Percentiles rank a stretch among this genome's conserved stretches.
These are phyloP conservation scores for Pichia sp. DNA, from an alignment of 1,139 yeast species.

Conservation along the genomic window DNA sequence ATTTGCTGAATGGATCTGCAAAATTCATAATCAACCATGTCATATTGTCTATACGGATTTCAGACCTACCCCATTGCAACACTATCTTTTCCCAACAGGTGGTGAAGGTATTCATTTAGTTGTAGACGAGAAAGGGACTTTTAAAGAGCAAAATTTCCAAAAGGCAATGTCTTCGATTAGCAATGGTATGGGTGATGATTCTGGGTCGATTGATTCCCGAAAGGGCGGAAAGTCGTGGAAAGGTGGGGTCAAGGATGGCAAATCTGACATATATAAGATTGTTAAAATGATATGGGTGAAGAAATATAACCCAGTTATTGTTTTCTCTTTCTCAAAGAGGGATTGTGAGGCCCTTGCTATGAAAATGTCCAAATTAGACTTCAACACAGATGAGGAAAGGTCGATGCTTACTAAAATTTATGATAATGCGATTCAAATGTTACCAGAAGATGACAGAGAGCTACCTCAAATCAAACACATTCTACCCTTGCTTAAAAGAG, in stretches of 20 bases:
- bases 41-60: conserved; percentile 98
- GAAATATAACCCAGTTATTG: conserved; percentile 95
- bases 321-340: conserved; percentile 91
- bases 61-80: conserved; percentile 98
- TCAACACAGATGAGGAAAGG: conserved; percentile 88
- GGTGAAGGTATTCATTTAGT: conserved; percentile 97
- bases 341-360: conserved; percentile 93
- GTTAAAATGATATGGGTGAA: conserved; percentile 97
- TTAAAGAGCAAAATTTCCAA: conserved; percentile 96
- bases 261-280: conserved; percentile 90
- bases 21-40: conserved; percentile 92
- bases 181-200: conserved; percentile 80
- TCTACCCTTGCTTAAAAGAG: conserved; percentile 81
- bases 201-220: conserved; percentile 50
- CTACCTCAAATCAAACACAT: conserved; percentile 92
- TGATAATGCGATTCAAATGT: conserved; percentile 77
- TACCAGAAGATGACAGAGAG: conserved; percentile 87
- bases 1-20: conserved; percentile 97
- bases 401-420: conserved; percentile 84
- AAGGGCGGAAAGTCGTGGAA: conserved; percentile 77
- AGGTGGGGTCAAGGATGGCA: conserved; percentile 78
- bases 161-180: conserved; percentile 95
- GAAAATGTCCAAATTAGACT: conserved; percentile 92
- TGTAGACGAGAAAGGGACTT: conserved; percentile 93
- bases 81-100: conserved; percentile 92